Percentiles rank a stretch among this genome's conserved stretches.
phyloP scores from a whole-genome alignment of 2,329 filamentous ascomycete genomes.

The Didymella lethalis region DNA sequence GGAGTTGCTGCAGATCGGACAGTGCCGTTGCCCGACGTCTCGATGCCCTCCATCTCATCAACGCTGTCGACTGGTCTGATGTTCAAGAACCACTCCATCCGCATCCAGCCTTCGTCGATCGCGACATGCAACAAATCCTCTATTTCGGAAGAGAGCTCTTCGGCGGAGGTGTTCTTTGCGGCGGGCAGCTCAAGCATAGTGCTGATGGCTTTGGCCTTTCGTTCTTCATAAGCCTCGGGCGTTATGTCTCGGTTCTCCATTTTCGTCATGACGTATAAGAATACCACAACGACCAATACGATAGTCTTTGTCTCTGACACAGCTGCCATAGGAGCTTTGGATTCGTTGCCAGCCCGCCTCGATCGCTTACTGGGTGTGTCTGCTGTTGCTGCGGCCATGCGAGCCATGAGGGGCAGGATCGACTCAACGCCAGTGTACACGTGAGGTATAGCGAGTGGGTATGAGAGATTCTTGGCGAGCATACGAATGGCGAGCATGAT shows the following conservation, averaged over 20 bases:
- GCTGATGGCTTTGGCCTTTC: constrained; percentile 57
- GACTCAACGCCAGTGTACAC: constrained; percentile 75
- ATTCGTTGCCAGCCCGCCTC: constrained; percentile 46
- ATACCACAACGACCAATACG: constrained; percentile 67
- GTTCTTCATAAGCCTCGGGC: constrained; percentile 44
- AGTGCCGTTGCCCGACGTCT: constrained; percentile 30
- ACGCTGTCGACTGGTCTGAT: constrained; percentile 48
- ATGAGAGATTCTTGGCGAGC: constrained; percentile 69
- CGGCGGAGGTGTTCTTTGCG: constrained; percentile 58
- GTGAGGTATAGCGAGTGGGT: constrained; percentile 71
- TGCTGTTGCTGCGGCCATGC: constrained; percentile 41
- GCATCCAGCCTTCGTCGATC: constrained; percentile 55
- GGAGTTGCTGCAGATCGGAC: constrained; percentile 43
- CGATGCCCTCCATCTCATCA: constrained; percentile 41
- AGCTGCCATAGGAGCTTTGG: constrained; percentile 14
- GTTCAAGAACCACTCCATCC: constrained; percentile 65
- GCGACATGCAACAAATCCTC: constrained; percentile 45
- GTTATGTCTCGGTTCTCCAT: constrained; percentile 43
- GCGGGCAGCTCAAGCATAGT: constrained; percentile 58
- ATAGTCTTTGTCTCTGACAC: constrained; percentile 34
- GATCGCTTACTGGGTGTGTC: constrained; percentile 58
- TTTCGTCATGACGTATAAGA: constrained; percentile 66
- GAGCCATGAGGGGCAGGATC: constrained; percentile 55
- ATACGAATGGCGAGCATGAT: constrained; percentile 72
- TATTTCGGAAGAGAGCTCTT: constrained; percentile 52